Evolutionary conservation across 1,139 yeast species (phyloP).

Genomic region (Yamadazyma triangularis): DNA sequence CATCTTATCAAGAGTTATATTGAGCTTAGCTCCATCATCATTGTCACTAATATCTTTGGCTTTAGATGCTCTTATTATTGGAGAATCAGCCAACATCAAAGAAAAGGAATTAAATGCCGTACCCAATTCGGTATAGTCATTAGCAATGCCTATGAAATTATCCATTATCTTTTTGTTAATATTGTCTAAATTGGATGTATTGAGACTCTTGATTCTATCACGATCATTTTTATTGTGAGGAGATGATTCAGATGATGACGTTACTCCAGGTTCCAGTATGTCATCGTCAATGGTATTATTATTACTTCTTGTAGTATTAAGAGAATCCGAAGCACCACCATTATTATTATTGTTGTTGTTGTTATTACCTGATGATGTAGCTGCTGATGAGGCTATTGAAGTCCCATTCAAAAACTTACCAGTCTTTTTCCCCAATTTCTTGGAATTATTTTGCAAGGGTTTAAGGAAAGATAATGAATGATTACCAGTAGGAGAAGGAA

Average conservation of each 20-base stretch:
- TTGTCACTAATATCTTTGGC: constrained; percentile 12
- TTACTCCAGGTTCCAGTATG: no score
- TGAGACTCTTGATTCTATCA: constrained; percentile 21
- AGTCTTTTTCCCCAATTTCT: constrained; percentile 25
- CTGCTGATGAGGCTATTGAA: background rate
- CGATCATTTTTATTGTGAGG: constrained; percentile 5
- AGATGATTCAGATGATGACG: constrained; percentile 11
- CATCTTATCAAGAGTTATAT: constrained; percentile 52
- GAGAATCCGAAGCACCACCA: background rate
- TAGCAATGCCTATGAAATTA: constrained; percentile 58
- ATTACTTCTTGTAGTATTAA: no score
- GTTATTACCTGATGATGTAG: background rate
- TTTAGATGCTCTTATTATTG: constrained; percentile 17
- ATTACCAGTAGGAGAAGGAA: constrained; percentile 50
- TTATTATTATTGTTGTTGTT: background rate
- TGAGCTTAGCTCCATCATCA: constrained; percentile 34
- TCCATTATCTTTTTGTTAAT: constrained; percentile 62
- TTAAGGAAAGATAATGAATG: constrained; percentile 36
- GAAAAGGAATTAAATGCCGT: constrained; percentile 71
- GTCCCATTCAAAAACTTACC: constrained; percentile 16
- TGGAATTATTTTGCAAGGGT: constrained; percentile 21
- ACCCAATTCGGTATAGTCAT: constrained; percentile 68
- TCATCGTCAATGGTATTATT: no score
- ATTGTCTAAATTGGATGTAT: constrained; percentile 54
- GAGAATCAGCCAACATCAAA: constrained; percentile 49